Conservation (phyloP, 345 rosid genomes). For the Psidium guajava region DNA sequence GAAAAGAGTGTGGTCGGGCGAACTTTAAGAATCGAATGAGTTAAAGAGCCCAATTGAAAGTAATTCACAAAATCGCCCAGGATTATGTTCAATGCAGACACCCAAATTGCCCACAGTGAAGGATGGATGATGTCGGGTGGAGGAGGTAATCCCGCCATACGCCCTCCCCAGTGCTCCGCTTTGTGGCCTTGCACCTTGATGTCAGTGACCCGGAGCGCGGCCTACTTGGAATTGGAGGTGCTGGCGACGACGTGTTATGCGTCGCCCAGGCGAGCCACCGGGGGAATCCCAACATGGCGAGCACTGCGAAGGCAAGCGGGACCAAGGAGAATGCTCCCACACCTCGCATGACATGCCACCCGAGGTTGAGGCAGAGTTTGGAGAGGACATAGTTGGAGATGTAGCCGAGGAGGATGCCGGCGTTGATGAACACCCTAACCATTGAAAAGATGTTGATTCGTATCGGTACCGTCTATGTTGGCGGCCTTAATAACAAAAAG, state of each 20-base stretch:
- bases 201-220: constrained; percentile 43
- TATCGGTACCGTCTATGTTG: no score
- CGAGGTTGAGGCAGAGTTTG: constrained; percentile 32
- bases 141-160: constrained; percentile 37
- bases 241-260: constrained; percentile 58
- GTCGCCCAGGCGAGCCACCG: constrained; percentile 73
- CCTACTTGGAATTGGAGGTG: constrained; percentile 53
- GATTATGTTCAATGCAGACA: background rate
- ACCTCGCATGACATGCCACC: constrained; percentile 85
- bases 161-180: constrained; percentile 36
- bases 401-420: constrained; percentile 55
- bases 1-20: background rate
- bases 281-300: constrained; percentile 83
- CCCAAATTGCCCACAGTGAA: background rate
- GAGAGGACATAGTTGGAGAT: constrained; percentile 72
- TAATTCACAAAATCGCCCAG: background rate
- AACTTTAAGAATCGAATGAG: background rate
- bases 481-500: no score
- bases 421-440: constrained; percentile 61
- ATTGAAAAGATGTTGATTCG: no score
- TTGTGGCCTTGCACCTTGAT: constrained; percentile 55
- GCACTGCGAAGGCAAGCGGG: constrained; percentile 35
- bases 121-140: no score
- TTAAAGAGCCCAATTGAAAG: background rate
- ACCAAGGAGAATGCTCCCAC: constrained; percentile 62